A percentile compares a stretch with the other conserved stretches of the same genome.
Conservation (phyloP, 805 yeast species). For the Lipomyces sp. region DNA sequence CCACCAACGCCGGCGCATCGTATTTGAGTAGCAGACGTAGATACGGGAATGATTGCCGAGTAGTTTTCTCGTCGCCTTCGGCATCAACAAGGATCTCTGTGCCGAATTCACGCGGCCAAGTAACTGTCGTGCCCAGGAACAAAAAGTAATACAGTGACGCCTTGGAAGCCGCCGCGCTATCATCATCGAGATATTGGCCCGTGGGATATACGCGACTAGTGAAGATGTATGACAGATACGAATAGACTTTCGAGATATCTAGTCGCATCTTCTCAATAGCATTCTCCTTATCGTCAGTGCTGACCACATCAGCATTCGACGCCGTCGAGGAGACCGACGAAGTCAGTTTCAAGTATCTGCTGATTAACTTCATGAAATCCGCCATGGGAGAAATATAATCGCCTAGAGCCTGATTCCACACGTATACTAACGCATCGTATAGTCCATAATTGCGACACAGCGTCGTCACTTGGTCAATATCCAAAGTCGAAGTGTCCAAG, state of each 20-base stretch:
- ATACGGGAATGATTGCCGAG: constrained; percentile 71
- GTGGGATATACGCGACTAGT: constrained; percentile 85
- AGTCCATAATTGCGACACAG: constrained; percentile 63
- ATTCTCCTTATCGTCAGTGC: constrained; percentile 29
- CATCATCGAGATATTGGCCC: constrained; percentile 53
- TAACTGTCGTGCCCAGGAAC: constrained; percentile 57
- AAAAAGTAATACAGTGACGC: constrained; percentile 58
- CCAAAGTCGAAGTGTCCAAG: constrained; percentile 69
- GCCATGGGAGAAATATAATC: constrained; percentile 76
- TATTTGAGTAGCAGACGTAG: constrained; percentile 59
- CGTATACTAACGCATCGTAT: constrained; percentile 65
- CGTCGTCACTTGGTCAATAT: constrained; percentile 73
- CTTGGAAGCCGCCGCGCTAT: constrained; percentile 53
- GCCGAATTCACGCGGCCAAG: constrained; percentile 52
- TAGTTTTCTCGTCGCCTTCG: constrained; percentile 39
- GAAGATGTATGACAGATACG: constrained; percentile 69
- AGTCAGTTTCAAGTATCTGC: constrained; percentile 11
- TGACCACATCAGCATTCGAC: constrained; percentile 26
- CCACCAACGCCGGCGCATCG: constrained; percentile 64
- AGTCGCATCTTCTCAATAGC: constrained; percentile 4
- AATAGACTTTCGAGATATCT: constrained; percentile 50
- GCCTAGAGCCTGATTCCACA: constrained; percentile 70
- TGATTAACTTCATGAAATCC: constrained; percentile 56
- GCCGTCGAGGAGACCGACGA: constrained; percentile 17
- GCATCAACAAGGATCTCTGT: constrained; percentile 45